Evolutionary conservation across 2,329 filamentous ascomycete genomes (phyloP), one percentile per base, ranked within the genome.

Genomic region (Talaromyces sp.): DNA sequence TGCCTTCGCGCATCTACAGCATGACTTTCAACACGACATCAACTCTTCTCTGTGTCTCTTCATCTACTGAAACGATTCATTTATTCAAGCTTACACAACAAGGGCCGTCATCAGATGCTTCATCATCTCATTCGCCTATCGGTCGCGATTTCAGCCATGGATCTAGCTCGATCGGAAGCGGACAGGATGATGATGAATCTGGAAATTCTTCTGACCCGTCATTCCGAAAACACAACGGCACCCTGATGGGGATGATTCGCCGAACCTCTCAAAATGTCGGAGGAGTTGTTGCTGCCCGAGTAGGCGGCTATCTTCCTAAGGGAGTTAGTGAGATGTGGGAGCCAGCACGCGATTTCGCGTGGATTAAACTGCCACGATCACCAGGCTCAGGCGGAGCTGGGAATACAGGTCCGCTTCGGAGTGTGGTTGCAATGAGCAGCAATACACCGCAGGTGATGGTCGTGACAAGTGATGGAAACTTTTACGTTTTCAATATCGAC

Each of bases 241-340:
- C 90, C 0, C 86, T 97, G 64, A 88, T 93, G 68, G 95, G 88
- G 63, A 89, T 99, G 75, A 82, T 99, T 29, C 86, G 94, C n/a
- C 86, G 93, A 22, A 97, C 94, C 4, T 97, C 93, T 4, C 92
- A 97, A 69, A 90, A 93, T 52, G 93, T 97, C 72, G 89, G 91
- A 35, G 91, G 89, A 57, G 89, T 88, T 20, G 88, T 99, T 54
- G 93, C 90, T 16, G 90, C 90, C 4, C 91, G 91, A 7, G 88
- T 97, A 29, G 92, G 92, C 4, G 91, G 90, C 0, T 99, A 99
- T 70, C 79, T 99, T 2, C 94, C 94, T 0, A 89, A 89, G 66
- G 93, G 92, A 1, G 91, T 99, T 4, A 93, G 93, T 1, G 93
- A 97, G 74, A 97, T 97, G 82, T 97, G 92, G 92, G 94, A 99